Evolutionary conservation across 2,329 filamentous ascomycete genomes (phyloP), one percentile per base, ranked within the genome.

Genomic region (Colletotrichum destructivum): DNA sequence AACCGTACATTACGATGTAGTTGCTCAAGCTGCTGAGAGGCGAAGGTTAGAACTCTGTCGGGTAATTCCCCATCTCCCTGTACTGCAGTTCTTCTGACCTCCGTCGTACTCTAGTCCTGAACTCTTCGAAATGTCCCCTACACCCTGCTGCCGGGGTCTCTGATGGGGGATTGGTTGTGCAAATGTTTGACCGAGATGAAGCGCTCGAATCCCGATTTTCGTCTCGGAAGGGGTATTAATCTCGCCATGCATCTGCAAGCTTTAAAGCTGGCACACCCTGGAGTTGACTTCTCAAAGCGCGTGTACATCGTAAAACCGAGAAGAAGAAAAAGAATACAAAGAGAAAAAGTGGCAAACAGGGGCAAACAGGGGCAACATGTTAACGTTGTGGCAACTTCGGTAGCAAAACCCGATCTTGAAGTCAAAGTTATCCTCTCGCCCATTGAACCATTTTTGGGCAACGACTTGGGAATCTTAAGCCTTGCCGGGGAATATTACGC

Each of bases 41-140:
- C 68, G 60, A 26, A 18, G n/a, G 23, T 26, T n/a, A 51, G 42
- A 49, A 71, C 35, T 71, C 56, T 26, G 26, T 59, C 31, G 49
- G 31, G 2, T 11, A 16, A 16, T 23, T 12, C 38, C 26, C 26
- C 26, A 26, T 26, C 26, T 42, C 2, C 23, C 23, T 23, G 23
- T 23, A 7, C 16, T 4, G 15, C 11, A 6, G 46, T 40, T 44
- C 46, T 42, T 21, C 35, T 8, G 2, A 49, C 11, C 18, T 2
- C n/a, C 18, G n/a, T 18, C 4, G 15, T 40, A 8, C 11, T 38
- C 12, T 11, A 13, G 31, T 4, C 3, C 8, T 4, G n/a, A 56
- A 56, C 54, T 40, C n/a, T 40, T 7, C 35, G 6, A 4, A 16
- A 2, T 8, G 18, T 16, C 8, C 8, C 54, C 18, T 44, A 46